phyloP scores from a whole-genome alignment of 2,329 filamentous ascomycete species.

The Aspergillus versicolor region DNA sequence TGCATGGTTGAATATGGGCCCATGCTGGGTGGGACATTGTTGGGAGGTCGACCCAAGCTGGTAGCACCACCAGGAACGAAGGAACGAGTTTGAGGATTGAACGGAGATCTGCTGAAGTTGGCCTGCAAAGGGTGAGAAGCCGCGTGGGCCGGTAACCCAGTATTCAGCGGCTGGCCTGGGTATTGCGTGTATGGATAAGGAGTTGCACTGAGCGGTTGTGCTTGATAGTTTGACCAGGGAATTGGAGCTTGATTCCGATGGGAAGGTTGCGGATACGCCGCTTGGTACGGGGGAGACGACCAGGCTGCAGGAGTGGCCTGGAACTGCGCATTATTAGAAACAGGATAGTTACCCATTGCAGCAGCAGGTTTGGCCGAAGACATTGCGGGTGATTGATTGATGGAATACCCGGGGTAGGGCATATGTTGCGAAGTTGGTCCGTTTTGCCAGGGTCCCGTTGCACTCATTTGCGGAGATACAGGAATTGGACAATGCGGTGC shows the following conservation, averaged over 20 bases:
- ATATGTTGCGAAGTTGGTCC: conserved; percentile 34
- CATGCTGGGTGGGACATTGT: conserved; percentile 27
- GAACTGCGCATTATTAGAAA: conserved; percentile 34
- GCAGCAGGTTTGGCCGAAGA: conserved; percentile 39
- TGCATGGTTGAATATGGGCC: conserved; percentile 27
- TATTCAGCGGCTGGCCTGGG: conserved; percentile 56
- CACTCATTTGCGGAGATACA: conserved; percentile 34
- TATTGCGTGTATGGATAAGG: conserved; percentile 80
- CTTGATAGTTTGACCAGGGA: conserved; percentile 40
- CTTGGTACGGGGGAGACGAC: conserved; percentile 34
- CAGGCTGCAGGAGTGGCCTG: conserved; percentile 31
- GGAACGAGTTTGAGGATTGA: conserved; percentile 91
- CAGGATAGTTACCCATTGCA: conserved; percentile 37
- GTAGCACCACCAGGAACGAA: conserved; percentile 69
- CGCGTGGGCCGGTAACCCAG: conserved; percentile 69
- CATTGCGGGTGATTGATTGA: conserved; percentile 39
- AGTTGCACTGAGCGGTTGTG: conserved; percentile 39
- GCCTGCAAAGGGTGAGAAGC: conserved; percentile 81
- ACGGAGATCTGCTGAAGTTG: conserved; percentile 78
- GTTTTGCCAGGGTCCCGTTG: conserved; percentile 37
- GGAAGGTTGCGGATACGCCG: conserved; percentile 33
- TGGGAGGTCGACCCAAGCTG: conserved; percentile 32
- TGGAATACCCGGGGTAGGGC: conserved; percentile 39
- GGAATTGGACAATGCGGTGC: conserved; percentile 37
- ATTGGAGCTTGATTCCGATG: conserved; percentile 41